Evolutionary conservation across 306 rosid species (phyloP).

Genomic region (Delonix regia): DNA sequence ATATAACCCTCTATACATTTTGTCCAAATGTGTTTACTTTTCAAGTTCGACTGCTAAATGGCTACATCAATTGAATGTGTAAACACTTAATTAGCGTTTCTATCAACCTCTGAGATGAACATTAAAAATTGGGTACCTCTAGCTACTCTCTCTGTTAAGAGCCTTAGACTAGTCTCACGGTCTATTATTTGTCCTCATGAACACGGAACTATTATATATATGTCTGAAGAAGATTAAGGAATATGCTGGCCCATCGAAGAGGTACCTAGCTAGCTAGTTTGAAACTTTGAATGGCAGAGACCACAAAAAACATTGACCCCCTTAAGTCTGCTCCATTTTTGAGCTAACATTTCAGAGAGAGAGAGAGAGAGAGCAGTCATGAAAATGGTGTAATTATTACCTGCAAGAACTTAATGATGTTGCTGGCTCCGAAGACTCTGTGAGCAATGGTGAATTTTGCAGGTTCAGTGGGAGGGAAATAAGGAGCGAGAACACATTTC

Average conservation of each 20-base stretch:
- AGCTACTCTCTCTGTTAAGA: background rate
- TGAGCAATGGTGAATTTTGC: conserved; percentile 94
- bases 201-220: background rate
- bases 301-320: background rate
- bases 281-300: background rate
- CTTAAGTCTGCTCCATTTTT: too few species aligned
- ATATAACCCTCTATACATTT: background rate
- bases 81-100: background rate
- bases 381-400: conserved; percentile 35
- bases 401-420: conserved; percentile 93
- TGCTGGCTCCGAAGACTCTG: conserved; percentile 95
- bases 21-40: conserved; percentile 5
- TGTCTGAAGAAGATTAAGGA: background rate
- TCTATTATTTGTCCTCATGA: conserved; percentile 7
- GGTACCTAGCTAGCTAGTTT: too few species aligned
- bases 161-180: background rate
- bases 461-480: conserved; percentile 92
- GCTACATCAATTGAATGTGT: background rate
- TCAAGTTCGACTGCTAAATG: conserved; percentile 2
- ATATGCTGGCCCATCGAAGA: background rate
- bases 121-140: conserved; percentile 17
- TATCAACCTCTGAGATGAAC: background rate
- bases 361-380: too few species aligned
- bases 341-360: too few species aligned
- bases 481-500: conserved; percentile 86